Evolutionary conservation across 768 basidiomycete species (phyloP), one percentile per base, ranked within the genome.

Genomic region (Russula emetica): DNA sequence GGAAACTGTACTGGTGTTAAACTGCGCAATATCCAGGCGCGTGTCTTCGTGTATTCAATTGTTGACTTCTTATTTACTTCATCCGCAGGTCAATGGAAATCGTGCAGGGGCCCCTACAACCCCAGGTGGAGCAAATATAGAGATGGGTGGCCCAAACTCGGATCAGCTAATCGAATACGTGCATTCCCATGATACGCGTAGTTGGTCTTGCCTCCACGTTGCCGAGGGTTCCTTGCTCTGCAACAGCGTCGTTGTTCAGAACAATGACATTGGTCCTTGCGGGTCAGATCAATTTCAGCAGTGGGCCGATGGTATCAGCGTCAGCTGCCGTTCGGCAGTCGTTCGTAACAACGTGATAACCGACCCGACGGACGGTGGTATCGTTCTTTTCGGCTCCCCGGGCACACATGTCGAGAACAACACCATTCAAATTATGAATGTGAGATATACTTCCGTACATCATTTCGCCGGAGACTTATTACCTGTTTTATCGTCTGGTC

Each of bases 121-220:
- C 0, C 66, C 55, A 26, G 89, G 89, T 8, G 88, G 87, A 0
- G 91, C 81, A 24, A 92, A 91, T 69, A 90, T 93, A 58, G 91
- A 93, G 74, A 86, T 94, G 80, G 92, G 92, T 6, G 92, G 91
- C 10, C 69, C 78, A n/a, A 92, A 88, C 66, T 76, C 82, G 3
- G 77, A 80, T 69, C 92, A 94, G 72, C 68, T 92, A 40, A 78
- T 94, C 59, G 89, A 93, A 76, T 85, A 83, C 65, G 90, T 93
- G 13, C 83, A 79, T 66, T 86, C 88, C 7, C 88, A 76, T 70
- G 84, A 93, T 73, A 88, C 90, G 2, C 81, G 91, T 56, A 76
- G 88, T 64, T 93, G 92, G 92, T 84, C 88, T 7, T 92, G 91
- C 72, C 78, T 94, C 44, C 92, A 94, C 69, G 71, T 94, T 40